Conservation (phyloP, 139 green algal genomes). For the Gonium pectorale region DNA sequence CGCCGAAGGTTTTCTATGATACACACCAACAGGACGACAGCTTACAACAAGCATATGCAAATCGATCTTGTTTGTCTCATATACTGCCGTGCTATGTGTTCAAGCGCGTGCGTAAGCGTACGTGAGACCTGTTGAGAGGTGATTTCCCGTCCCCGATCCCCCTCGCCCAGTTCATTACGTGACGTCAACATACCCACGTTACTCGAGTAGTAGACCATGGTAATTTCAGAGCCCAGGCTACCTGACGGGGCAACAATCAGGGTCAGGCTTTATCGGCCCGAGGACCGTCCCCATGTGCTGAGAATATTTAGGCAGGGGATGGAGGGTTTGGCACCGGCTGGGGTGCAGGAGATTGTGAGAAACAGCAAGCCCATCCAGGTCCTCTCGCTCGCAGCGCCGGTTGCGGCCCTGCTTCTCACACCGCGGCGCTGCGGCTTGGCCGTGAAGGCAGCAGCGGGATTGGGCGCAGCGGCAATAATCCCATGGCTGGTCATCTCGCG, state of each 20-base stretch:
- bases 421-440: not conserved
- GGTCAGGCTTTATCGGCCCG: slow-evolving; percentile 10
- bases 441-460: not conserved
- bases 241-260: not conserved
- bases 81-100: too few species aligned
- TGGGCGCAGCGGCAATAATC: not conserved
- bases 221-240: too few species aligned
- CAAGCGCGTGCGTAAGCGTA: too few species aligned
- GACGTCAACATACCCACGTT: too few species aligned
- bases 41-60: too few species aligned
- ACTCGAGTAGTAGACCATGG: too few species aligned
- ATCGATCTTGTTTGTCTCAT: too few species aligned
- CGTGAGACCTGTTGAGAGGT: too few species aligned
- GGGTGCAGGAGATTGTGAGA: not conserved
- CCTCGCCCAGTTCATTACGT: too few species aligned
- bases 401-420: not conserved
- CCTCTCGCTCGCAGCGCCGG: not conserved
- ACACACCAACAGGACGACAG: too few species aligned
- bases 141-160: too few species aligned
- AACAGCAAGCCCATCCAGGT: not conserved
- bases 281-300: not conserved
- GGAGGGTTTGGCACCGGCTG: not conserved
- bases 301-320: slow-evolving; percentile 7
- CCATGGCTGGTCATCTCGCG: not conserved
- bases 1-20: too few species aligned